Percentiles rank a stretch among this genome's conserved stretches.
phyloP scores from a whole-genome alignment of 31 red algal species.

The Pterothamnion heteromorphum region DNA sequence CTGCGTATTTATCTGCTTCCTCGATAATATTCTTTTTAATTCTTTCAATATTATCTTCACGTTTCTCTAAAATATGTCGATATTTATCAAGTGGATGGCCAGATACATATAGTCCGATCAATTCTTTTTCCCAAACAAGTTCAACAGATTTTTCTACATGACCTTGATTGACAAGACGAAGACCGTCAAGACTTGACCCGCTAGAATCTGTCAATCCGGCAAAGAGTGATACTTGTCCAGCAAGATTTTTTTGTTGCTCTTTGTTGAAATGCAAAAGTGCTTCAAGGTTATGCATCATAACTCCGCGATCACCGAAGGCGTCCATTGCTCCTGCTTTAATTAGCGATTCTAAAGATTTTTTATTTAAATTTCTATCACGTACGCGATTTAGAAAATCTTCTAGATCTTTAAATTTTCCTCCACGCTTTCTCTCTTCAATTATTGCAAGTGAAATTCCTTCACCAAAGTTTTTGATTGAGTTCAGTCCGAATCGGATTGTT shows the following conservation, averaged over 20 bases:
- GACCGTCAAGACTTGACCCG: neutral
- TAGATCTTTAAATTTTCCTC: conserved; percentile 47
- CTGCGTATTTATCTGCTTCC: too few species aligned
- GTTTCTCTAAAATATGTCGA: too few species aligned
- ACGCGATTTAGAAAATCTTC: conserved; percentile 36
- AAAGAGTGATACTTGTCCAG: conserved; percentile 5
- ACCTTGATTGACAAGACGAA: neutral
- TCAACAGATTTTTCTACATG: neutral
- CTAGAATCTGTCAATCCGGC: neutral
- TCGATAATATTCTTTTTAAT: too few species aligned
- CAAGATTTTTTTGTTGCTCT: neutral
- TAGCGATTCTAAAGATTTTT: conserved; percentile 17
- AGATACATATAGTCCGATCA: conserved; percentile 45
- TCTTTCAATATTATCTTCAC: too few species aligned
- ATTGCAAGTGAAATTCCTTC: conserved; percentile 44
- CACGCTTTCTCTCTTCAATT: conserved; percentile 51
- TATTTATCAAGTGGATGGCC: conserved; percentile 40
- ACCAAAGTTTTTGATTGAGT: conserved; percentile 55
- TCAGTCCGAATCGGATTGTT: conserved; percentile 54
- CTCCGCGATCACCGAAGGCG: neutral
- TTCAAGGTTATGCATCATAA: neutral
- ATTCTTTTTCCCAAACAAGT: conserved; percentile 29
- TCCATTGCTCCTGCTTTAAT: conserved; percentile 47
- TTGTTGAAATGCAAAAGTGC: neutral
- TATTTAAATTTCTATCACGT: neutral